Conservation (phyloP, 176 grass and related monocot species). For the Juncus inflexus region DNA sequence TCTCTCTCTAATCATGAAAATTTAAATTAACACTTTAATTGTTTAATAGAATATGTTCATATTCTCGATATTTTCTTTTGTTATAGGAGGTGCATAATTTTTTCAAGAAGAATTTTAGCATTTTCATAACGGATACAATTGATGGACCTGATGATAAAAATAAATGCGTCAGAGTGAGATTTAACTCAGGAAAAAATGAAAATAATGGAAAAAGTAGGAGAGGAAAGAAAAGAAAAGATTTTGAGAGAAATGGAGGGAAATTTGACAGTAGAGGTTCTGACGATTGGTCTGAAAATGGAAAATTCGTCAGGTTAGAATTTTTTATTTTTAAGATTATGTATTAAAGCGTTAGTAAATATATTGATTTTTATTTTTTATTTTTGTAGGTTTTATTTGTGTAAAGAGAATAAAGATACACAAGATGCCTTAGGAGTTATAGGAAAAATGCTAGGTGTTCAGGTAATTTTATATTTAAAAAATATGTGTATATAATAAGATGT, state of each 20-base stretch:
- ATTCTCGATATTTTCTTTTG: too few relatives aligned
- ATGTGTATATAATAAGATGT: constrained; percentile 8
- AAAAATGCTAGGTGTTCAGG: constrained; percentile 94
- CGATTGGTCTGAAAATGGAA: constrained; percentile 63
- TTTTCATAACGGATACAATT: constrained; percentile 80
- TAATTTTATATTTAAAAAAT: constrained; percentile 26
- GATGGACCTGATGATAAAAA: constrained; percentile 60
- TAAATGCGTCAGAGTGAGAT: constrained; percentile 70
- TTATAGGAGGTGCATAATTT: constrained; percentile 80
- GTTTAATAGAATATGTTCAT: too few relatives aligned
- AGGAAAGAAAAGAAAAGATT: constrained; percentile 70
- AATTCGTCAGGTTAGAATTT: constrained; percentile 69
- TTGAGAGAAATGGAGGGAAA: constrained; percentile 45
- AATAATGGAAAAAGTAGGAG: constrained; percentile 40
- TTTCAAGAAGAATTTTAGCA: constrained; percentile 83
- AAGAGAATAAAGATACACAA: constrained; percentile 96
- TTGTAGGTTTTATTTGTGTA: constrained; percentile 88
- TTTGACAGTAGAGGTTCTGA: constrained; percentile 85
- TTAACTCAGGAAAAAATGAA: constrained; percentile 40
- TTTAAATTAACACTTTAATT: too few relatives aligned
- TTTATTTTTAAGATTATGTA: background rate
- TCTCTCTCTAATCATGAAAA: background rate
- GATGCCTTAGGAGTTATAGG: constrained; percentile 84
- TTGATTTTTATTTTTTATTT: background rate
- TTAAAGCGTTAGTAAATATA: background rate